phyloP scores from a whole-genome alignment of 2,329 filamentous ascomycete genomes.

The Xylaria sp. region DNA sequence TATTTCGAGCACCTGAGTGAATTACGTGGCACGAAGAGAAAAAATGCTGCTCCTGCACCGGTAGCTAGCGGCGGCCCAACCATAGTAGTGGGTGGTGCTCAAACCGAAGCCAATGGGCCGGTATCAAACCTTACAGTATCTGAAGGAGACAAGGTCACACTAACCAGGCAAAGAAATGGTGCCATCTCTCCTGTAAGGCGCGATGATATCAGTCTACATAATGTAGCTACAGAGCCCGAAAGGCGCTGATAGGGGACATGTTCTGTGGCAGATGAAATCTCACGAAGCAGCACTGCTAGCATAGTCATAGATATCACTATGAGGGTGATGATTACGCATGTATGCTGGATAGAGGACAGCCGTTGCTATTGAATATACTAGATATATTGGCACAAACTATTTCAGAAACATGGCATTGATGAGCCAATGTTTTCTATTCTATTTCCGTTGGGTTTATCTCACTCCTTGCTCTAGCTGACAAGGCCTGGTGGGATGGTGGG shows the following conservation, averaged over 20 bases:
- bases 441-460: too few species aligned
- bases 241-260: slow-evolving; percentile 11
- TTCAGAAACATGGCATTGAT: too few species aligned
- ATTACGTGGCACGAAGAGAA: slow-evolving; percentile 70
- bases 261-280: slow-evolving; percentile 1
- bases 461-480: too few species aligned
- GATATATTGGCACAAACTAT: too few species aligned
- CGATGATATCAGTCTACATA: slow-evolving; percentile 33
- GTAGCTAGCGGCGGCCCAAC: slow-evolving; percentile 28
- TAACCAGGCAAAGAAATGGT: slow-evolving; percentile 9
- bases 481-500: too few species aligned
- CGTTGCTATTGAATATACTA: too few species aligned
- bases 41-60: slow-evolving; percentile 38
- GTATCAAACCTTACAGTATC: not conserved
- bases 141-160: slow-evolving; percentile 5
- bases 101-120: slow-evolving; percentile 12
- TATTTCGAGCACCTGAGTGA: slow-evolving; percentile 83
- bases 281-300: not conserved
- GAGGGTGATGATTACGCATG: too few species aligned
- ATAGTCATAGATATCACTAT: not conserved
- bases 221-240: slow-evolving; percentile 27
- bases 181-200: slow-evolving; percentile 13
- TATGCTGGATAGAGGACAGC: not conserved
- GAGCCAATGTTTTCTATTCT: too few species aligned
- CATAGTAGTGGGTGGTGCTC: slow-evolving; percentile 10